phyloP scores from a whole-genome alignment of 768 basidiomycete genomes.

The Rossbeevera mucosa region DNA sequence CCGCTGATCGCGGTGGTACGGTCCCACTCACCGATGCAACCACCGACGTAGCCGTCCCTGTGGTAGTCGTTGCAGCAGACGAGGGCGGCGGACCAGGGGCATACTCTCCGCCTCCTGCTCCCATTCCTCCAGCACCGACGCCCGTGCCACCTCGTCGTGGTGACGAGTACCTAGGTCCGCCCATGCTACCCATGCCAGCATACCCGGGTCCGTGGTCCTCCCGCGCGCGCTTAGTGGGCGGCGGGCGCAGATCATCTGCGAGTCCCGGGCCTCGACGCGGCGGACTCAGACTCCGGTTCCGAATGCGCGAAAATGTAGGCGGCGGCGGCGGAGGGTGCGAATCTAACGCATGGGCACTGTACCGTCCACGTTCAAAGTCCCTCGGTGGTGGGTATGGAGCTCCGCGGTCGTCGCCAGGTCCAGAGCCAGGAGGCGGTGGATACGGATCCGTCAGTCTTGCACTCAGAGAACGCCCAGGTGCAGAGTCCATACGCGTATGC shows the following conservation, averaged over 20 bases:
- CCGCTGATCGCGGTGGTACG: slow-evolving; percentile 5
- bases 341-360: slow-evolving; percentile 12
- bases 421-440: not conserved
- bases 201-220: slow-evolving; percentile 37
- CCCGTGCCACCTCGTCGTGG: slow-evolving; percentile 18
- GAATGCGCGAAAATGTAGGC: slow-evolving; percentile 35
- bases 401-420: slow-evolving; percentile 16
- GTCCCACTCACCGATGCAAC: slow-evolving; percentile 2
- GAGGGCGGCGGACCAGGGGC: slow-evolving; percentile 18
- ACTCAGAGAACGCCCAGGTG: slow-evolving; percentile 23
- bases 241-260: slow-evolving; percentile 41
- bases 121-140: not conserved
- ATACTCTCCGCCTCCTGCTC: slow-evolving; percentile 16
- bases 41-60: not conserved
- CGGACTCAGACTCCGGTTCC: slow-evolving; percentile 43
- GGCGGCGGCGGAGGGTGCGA: slow-evolving; percentile 13
- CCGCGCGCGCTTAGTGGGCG: slow-evolving; percentile 42
- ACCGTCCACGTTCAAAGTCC: slow-evolving; percentile 31
- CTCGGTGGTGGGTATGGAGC: slow-evolving; percentile 19
- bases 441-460: slow-evolving; percentile 29
- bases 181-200: not conserved
- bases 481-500: slow-evolving; percentile 13
- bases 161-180: slow-evolving; percentile 27
- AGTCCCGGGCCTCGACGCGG: slow-evolving; percentile 28
- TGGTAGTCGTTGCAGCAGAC: slow-evolving; percentile 11